Evolutionary conservation across 805 yeast genomes (phyloP), one percentile per base, ranked within the genome.

Genomic region (Candida ficus): DNA sequence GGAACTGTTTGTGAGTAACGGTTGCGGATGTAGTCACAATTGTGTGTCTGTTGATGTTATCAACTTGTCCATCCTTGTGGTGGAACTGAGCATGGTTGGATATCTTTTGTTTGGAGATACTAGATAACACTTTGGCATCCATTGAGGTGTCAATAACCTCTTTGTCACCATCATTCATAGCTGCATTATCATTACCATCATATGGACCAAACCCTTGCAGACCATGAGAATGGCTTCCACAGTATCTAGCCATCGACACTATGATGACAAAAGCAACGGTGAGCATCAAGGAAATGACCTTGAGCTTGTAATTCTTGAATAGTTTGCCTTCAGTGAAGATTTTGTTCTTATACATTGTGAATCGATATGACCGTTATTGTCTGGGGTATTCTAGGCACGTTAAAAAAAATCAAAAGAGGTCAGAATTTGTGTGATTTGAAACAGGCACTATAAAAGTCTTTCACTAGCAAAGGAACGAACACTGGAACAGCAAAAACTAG

Each of bases 111-210:
- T 19, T 21, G 14, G 31, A 14, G 34, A 33, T 18, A 18, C 37
- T 43, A 1, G 33, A 31, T 14, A 48, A 42, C 23, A 50, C 54
- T 34, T 38, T 48, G 11, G 45, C 29, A 30, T 50, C 54, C 28
- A 50, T 35, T 2, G 38, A 35, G 4, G 38, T 33, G n/a, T 49
- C 52, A 29, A 48, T 48, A 12, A 23, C n/a, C 33, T 39, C 38
- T 10, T 26, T 21, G 11, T 29, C 13, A 3, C 41, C 44, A 29
- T 37, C 27, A 9, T 41, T 41, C 17, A 33, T 14, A 2, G 37
- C 35, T 21, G 20, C 10, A 26, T 10, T n/a, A 18, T 11, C 20
- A 3, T 7, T 7, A 20, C 11, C 28, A 22, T 7, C 18, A 14
- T 17, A 5, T 5, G 31, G 5, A 4, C 9, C 13, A 18, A 7